Evolutionary conservation across 768 basidiomycete genomes (phyloP).

Genomic region (Hericium coralloides): DNA sequence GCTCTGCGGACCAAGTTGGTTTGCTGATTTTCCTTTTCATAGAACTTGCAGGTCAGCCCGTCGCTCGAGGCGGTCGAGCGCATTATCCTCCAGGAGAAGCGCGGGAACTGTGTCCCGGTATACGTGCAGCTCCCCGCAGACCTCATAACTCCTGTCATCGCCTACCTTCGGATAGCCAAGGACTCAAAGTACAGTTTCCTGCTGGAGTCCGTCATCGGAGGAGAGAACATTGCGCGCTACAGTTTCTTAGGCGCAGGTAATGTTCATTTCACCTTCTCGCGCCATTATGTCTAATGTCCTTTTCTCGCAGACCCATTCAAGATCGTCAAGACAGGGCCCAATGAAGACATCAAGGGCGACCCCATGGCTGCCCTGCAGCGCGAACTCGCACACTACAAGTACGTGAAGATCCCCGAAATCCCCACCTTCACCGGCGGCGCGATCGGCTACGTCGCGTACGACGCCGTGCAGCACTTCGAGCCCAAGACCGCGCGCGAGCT

Average conservation of each 20-base stretch:
- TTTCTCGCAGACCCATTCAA: slow-evolving; percentile 75
- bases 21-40: not conserved
- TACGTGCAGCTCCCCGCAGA: slow-evolving; percentile 92
- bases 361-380: slow-evolving; percentile 78
- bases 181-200: slow-evolving; percentile 93
- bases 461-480: slow-evolving; percentile 95
- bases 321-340: slow-evolving; percentile 81
- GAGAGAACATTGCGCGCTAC: slow-evolving; percentile 88
- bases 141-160: slow-evolving; percentile 93
- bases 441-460: slow-evolving; percentile 95
- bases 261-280: slow-evolving; percentile 7
- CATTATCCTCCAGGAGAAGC: slow-evolving; percentile 71
- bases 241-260: slow-evolving; percentile 94
- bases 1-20: not conserved
- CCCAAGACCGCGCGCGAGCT: slow-evolving; percentile 78
- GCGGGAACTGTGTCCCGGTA: slow-evolving; percentile 88
- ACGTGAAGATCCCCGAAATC: slow-evolving; percentile 85
- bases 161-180: slow-evolving; percentile 87
- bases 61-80: slow-evolving; percentile 67
- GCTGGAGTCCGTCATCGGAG: slow-evolving; percentile 85
- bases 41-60: slow-evolving; percentile 66
- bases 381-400: slow-evolving; percentile 80
- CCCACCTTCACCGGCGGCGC: slow-evolving; percentile 96
- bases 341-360: slow-evolving; percentile 77
- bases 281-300: not conserved